Evolutionary conservation across 305 asterid genomes (phyloP), one percentile per base, ranked within the genome.

Genomic region (Fraxinus latifolia): DNA sequence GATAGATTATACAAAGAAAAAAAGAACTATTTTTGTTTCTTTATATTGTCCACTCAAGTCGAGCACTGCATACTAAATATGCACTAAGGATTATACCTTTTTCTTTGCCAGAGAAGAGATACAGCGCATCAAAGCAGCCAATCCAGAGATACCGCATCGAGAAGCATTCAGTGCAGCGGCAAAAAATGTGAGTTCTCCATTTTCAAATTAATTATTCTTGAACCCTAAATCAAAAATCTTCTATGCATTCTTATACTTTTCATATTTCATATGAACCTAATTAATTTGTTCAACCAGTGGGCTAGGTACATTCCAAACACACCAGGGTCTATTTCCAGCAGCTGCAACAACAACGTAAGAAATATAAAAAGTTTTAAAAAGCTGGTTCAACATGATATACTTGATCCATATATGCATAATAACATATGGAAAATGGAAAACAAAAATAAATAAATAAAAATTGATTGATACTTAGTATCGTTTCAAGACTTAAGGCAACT

Each of bases 121-220:
- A 74, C 96, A 94, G 84, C 97, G 99, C 75, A 92, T 95, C 85
- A 94, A 95, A 84, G 85, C 97, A 2, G 97, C 93, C 14, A 92
- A 94, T 84, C 99, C 98, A 50, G 99, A 95, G 89, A 94, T 93
- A 77, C 98, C 97, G 14, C 99, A 94, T 80, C 89, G 99, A 33
- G 99, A 95, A 88, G 99, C 98, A 79, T 95, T 95, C 86, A 95
- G 98, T 80, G 92, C 99, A 12, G 99, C 98, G 75, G 98, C 98
- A 0, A 95, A 95, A 87, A 95, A 94, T 84, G 97, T 95, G 50
- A 84, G 90, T n/a, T 58, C 39, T 75, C 17, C 34, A 29, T 68
- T 7, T 76, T 9, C 25, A 12, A 1, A 39, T 53, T 25, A 42
- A 0, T 37, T 47, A 68, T 3, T 42, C 39, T 32, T n/a, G 34